Base-by-base conservation (phyloP, 805 yeast genomes). In the Spathaspora gorwiae region DNA sequence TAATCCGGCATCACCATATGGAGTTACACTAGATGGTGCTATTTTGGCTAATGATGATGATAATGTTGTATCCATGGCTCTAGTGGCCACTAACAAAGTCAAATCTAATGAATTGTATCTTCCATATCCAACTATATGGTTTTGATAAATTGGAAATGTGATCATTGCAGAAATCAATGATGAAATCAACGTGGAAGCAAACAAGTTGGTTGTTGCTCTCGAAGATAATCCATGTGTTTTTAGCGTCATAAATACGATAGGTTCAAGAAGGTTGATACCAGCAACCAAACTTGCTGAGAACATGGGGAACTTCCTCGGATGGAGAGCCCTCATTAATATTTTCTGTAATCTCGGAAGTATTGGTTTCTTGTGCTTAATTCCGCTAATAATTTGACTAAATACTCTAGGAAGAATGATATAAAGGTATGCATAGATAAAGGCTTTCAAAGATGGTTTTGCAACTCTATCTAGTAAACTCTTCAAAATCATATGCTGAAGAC, bases 101-200 rank as follows among this genome's bases (percentile, higher is more conserved):
- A 68, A 56, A 46, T 68, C 73, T 31, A 67, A 53, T 24, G 72
- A 63, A 46, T 56, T 52, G 48, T 57, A 62, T 33, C 72, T 53
- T 14, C 64, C 64, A 42, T 60, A 55, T 12, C 54, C 49, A 33
- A 59, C 45, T 19, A 64, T 55, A 46, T 63, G 66, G 36, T 47
- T 52, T 51, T 68, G 73, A 50, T 58, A 68, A n/a, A 45, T 42
- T 5, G 65, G 65, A 51, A 68, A 68, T 11, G 59, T 51, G 7
- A 57, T 33, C 13, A 56, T 30, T 0, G 72, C 60, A 13, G 67
- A 55, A 7, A 57, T 38, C 36, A 66, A 64, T 7, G 65, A 50
- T 5, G 69, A 55, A 9, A 57, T 42, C 29, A 66, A 59, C 7
- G 70, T 58, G 9, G 68, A 52, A 9, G 47, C 39, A 47, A 52